phyloP scores from a whole-genome alignment of 257 asterid species.

The Solanum chiquidenum region DNA sequence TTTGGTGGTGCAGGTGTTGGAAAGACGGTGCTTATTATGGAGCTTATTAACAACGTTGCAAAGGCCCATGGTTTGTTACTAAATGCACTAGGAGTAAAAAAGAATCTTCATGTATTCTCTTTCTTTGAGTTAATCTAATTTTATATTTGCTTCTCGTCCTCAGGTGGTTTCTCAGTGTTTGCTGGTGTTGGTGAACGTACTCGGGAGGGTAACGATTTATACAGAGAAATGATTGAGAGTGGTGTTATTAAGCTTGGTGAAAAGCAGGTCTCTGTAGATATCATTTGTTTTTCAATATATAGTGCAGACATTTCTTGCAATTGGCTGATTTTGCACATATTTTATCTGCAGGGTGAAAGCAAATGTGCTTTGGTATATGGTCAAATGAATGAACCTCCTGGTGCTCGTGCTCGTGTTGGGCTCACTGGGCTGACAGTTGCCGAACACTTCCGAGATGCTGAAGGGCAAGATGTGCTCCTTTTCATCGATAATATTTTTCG shows the following conservation, averaged over 20 bases:
- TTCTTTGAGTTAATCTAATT: background rate
- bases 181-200: slow-evolving; percentile 99
- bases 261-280: slow-evolving; percentile 22
- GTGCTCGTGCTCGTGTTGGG: slow-evolving; percentile 15
- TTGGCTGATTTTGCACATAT: background rate
- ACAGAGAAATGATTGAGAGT: slow-evolving; percentile 13
- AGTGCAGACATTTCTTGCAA: background rate
- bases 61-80: slow-evolving; percentile 76
- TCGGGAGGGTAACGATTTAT: slow-evolving; percentile 55
- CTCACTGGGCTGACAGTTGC: slow-evolving; percentile 14
- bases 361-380: slow-evolving; percentile 18
- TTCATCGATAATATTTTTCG: slow-evolving; percentile 17
- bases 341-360: slow-evolving; percentile 1
- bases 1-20: slow-evolving; percentile 99
- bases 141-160: background rate
- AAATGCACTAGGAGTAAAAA: background rate
- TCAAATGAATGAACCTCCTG: slow-evolving; percentile 21
- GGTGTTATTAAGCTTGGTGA: slow-evolving; percentile 69
- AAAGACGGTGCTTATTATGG: slow-evolving; percentile 93
- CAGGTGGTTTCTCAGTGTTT: slow-evolving; percentile 99
- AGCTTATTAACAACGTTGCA: slow-evolving; percentile 85
- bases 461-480: slow-evolving; percentile 18
- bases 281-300: background rate
- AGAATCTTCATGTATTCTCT: background rate
- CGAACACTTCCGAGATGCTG: slow-evolving; percentile 20